phyloP scores from a whole-genome alignment of 768 basidiomycete species.

The Boletus reticulatus region DNA sequence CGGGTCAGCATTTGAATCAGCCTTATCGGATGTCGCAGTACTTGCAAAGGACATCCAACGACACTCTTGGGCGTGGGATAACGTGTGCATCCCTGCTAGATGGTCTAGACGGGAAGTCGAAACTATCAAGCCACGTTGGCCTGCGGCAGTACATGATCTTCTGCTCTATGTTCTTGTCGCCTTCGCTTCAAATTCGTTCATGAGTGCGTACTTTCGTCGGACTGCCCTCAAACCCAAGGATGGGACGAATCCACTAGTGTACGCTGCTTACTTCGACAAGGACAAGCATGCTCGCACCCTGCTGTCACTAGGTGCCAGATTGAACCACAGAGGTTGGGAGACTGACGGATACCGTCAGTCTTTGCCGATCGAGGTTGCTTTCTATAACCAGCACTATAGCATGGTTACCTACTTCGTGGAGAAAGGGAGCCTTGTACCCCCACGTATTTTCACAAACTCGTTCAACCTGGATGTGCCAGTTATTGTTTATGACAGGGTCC shows the following conservation, averaged over 20 bases:
- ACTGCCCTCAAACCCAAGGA: not conserved
- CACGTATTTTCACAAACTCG: not conserved
- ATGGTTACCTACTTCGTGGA: not conserved
- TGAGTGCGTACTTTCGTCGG: not conserved
- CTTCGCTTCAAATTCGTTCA: not conserved
- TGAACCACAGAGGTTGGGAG: not conserved
- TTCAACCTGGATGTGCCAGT: not conserved
- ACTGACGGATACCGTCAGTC: not conserved
- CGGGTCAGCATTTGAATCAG: not conserved
- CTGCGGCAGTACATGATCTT: not conserved
- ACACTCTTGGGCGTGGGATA: not conserved
- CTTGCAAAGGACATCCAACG: not conserved
- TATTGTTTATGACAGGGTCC: not conserved
- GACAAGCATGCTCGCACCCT: not conserved
- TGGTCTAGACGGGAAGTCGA: no score
- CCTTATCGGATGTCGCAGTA: not conserved
- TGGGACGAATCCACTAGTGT: conserved; percentile 2
- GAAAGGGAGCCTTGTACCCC: not conserved
- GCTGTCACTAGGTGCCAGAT: not conserved
- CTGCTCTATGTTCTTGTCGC: not conserved
- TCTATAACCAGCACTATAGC: not conserved
- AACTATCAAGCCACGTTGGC: not conserved
- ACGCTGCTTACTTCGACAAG: conserved; percentile 1
- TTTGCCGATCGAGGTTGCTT: not conserved
- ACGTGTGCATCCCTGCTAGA: not conserved